Evolutionary conservation across 2,329 filamentous ascomycete species (phyloP).

Genomic region (Thelonectria rubi): DNA sequence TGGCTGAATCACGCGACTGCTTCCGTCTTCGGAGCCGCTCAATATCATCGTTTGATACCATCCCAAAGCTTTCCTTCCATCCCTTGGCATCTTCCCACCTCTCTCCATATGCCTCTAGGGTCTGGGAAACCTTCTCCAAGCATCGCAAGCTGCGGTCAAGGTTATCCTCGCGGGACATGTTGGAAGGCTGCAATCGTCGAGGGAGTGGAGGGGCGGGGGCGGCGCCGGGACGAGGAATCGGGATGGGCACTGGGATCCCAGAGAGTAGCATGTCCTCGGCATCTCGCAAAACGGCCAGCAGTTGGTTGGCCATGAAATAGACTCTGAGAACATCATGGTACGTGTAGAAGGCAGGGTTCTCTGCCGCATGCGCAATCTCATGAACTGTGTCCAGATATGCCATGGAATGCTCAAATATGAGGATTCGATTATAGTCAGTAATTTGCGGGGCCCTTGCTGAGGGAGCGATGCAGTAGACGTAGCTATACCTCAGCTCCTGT

Average conservation of each 20-base stretch:
- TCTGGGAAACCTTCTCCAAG: conserved; percentile 62
- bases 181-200: conserved; percentile 48
- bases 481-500: conserved; percentile 89
- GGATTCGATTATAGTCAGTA: conserved; percentile 77
- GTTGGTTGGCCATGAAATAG: conserved; percentile 76
- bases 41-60: conserved; percentile 56
- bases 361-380: conserved; percentile 67
- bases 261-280: conserved; percentile 66
- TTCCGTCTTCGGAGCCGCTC: conserved; percentile 54
- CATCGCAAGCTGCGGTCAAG: conserved; percentile 65
- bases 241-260: conserved; percentile 56
- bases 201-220: conserved; percentile 64
- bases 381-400: conserved; percentile 82
- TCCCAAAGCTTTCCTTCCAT: conserved; percentile 63
- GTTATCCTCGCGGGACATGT: conserved; percentile 56
- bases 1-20: conserved; percentile 43
- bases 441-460: conserved; percentile 77
- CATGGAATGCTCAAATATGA: conserved; percentile 88
- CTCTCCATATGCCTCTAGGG: conserved; percentile 64
- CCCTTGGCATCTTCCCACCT: conserved; percentile 66
- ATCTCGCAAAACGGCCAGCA: conserved; percentile 68
- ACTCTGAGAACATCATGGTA: conserved; percentile 89
- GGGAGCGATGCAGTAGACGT: conserved; percentile 87
- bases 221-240: conserved; percentile 56
- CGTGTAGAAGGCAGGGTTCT: conserved; percentile 75